Percentiles rank a stretch among this genome's conserved stretches.
These are phyloP conservation scores for Leccinum imitatum DNA, from an alignment of 768 basidiomycete genomes.

Conservation along the genomic window DNA sequence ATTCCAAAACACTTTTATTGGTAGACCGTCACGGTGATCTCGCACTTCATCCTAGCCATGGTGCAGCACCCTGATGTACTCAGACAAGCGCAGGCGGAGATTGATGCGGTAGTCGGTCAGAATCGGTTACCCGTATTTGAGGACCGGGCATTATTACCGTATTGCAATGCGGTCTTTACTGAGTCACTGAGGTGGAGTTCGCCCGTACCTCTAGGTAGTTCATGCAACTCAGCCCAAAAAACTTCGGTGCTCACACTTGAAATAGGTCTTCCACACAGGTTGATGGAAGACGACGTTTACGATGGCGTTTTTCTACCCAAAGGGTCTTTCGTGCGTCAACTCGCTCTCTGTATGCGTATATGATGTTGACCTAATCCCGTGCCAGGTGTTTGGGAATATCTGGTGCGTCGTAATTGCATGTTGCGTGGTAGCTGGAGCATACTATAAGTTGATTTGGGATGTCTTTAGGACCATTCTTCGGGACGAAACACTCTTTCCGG, in stretches of 20 bases:
- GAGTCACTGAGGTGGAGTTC: conserved; percentile 58
- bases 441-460: neutral
- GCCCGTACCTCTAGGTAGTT: conserved; percentile 57
- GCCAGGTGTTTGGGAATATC: conserved; percentile 56
- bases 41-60: conserved; percentile 69
- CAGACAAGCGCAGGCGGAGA: conserved; percentile 59
- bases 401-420: conserved; percentile 40
- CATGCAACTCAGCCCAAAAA: neutral
- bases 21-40: conserved; percentile 49
- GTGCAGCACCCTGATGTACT: conserved; percentile 56
- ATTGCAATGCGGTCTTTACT: conserved; percentile 53
- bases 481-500: conserved; percentile 49
- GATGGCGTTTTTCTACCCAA: conserved; percentile 58
- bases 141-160: conserved; percentile 58
- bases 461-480: conserved; percentile 44
- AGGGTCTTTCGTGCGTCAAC: conserved; percentile 50
- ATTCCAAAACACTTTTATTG: conserved; percentile 16
- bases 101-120: conserved; percentile 49
- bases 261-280: conserved; percentile 60
- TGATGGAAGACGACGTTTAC: conserved; percentile 68
- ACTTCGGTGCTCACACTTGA: neutral
- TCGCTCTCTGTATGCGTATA: neutral
- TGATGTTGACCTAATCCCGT: conserved; percentile 6
- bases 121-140: conserved; percentile 57
- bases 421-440: neutral